Base-by-base conservation (phyloP, 352 stramenopile species). In the Pythium folliculosum region DNA sequence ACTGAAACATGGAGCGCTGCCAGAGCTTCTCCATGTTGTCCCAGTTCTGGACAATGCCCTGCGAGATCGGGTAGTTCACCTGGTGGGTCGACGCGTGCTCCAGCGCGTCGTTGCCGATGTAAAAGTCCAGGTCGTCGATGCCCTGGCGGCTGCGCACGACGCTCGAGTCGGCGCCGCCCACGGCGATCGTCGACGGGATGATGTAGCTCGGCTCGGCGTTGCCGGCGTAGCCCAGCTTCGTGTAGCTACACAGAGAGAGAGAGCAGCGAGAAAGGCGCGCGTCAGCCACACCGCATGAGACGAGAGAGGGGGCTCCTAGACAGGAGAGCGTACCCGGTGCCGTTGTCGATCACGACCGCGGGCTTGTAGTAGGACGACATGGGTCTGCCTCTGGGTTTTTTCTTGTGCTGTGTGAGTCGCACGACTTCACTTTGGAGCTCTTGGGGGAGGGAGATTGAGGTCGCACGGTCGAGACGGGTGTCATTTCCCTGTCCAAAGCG, bases 271-370 rank as follows among this genome's bases (percentile, higher is more conserved):
- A 68, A 35, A 62, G 21, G 49, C 27, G 27, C 27, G 27, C 27
- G 27, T 32, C 27, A 32, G 27, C 27, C 27, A 32, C 27, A 32
- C n/a, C n/a, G n/a, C n/a, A n/a, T n/a, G n/a, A n/a, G n/a, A n/a
- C n/a, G 37, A 59, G 23, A 44, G 35, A 4, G 12, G 1, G n/a
- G n/a, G n/a, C n/a, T n/a, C n/a, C n/a, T n/a, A n/a, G n/a, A n/a
- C n/a, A n/a, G n/a, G n/a, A n/a, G n/a, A 32, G 27, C 86, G 72
- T 68, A 98, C 82, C 95, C 95, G 9, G 95, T 98, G 70, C 95
- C 95, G 90, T 98, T 98, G 78, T 98, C 95, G 72, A 98, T 98
- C 38, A 98, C 95, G 45, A 98, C 90, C 40, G 95, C 89, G n/a
- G 94, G 91, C 73, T 97, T 98, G 65, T 66, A 49, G 45, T 80